Evolutionary conservation across 2,329 filamentous ascomycete species (phyloP), one percentile per base, ranked within the genome.

Genomic region (Paraconiothyrium sp.): DNA sequence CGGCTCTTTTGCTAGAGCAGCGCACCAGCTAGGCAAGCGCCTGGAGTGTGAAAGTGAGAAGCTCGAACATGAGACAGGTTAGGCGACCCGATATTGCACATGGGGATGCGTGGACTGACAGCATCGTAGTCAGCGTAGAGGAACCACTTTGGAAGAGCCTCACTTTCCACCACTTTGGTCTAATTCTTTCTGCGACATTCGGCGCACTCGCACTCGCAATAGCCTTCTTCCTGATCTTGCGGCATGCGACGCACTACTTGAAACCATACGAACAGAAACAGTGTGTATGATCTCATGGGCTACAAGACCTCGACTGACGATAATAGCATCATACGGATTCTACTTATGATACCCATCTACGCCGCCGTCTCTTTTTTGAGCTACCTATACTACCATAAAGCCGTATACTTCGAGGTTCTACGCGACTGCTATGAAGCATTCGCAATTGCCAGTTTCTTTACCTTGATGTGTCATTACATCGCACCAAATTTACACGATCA

Each of bases 401-500:
- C 90, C 52, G 87, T 95, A 59, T 96, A 96, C 81, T 95, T 90
- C 76, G 86, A 92, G 72, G 89, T 95, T 56, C 82, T 94, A 47
- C 88, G 91, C 71, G 91, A 95, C 76, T 94, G 92, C 79, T 96
- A 96, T 78, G 93, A 96, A 81, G 92, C 93, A 11, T 94, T 96
- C 72, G 92, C 92, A 60, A 94, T 96, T 66, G 90, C 91, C 34
- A 92, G 91, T 66, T 97, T 96, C 83, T 96, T 96, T 79, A 88
- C 90, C 9, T 83, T 96, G 50, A 81, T 96, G 72, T 95, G 92
- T 76, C 86, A 92, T 73, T 95, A 95, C 77, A 85, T 93, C 64
- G 91, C 90, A 5, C 90, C 91, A 8, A 88, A 90, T 68, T 80
- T 96, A 24, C 92, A 94, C 77, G 85, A 88, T 30, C 93, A 96